A percentile compares a stretch with the other conserved stretches of the same genome.
phyloP scores from a whole-genome alignment of 371 early-diverging fungal genomes.

The Mortierella polycephala region DNA sequence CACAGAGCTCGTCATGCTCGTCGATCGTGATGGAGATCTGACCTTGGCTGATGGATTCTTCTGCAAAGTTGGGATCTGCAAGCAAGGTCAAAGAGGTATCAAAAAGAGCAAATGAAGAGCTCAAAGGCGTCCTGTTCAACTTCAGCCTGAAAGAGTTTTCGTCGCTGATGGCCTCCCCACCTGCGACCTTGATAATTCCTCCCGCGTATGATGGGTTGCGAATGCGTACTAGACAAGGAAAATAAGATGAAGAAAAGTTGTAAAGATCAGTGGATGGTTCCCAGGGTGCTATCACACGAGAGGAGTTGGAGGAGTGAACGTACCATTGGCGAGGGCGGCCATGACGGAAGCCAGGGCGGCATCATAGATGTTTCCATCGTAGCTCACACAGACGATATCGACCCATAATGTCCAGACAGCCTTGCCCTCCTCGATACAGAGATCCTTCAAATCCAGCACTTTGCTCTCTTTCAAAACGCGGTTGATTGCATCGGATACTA shows the following conservation, averaged over 20 bases:
- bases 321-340: slow-evolving; percentile 79
- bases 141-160: slow-evolving; percentile 58
- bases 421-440: slow-evolving; percentile 86
- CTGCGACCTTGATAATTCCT: slow-evolving; percentile 70
- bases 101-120: slow-evolving; percentile 77
- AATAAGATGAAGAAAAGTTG: neutral
- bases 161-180: slow-evolving; percentile 27
- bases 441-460: slow-evolving; percentile 73
- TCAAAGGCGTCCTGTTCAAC: slow-evolving; percentile 65
- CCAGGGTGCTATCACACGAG: too few species aligned
- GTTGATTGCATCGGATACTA: slow-evolving; percentile 81
- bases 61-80: slow-evolving; percentile 82
- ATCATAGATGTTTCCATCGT: slow-evolving; percentile 93
- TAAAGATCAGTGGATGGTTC: slow-evolving; percentile 1
- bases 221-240: slow-evolving; percentile 62
- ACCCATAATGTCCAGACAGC: slow-evolving; percentile 92
- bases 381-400: slow-evolving; percentile 90
- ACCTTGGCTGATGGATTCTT: slow-evolving; percentile 71
- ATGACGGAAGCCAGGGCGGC: slow-evolving; percentile 84
- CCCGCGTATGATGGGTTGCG: slow-evolving; percentile 71
- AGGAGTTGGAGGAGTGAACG: slow-evolving; percentile 3
- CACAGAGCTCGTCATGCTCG: slow-evolving; percentile 61
- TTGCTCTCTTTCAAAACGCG: slow-evolving; percentile 73
- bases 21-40: slow-evolving; percentile 72
- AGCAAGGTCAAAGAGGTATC: slow-evolving; percentile 65